Base-by-base conservation (phyloP, 2,329 filamentous ascomycete genomes). In the Clarireedia paspali region DNA sequence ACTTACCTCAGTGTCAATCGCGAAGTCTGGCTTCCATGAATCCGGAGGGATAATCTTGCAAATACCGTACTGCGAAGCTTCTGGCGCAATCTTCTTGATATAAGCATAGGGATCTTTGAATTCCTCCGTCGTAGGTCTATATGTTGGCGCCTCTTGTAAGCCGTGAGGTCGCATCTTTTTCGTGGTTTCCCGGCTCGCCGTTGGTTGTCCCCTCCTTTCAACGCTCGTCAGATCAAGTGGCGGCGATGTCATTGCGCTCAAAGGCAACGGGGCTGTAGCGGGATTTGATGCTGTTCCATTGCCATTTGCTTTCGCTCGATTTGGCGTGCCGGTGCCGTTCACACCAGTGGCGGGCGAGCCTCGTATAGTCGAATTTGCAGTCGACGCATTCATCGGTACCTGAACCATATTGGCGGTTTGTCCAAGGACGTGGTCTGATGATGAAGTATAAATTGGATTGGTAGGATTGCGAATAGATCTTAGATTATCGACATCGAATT, bases 31-130 rank as follows among this genome's bases (percentile, higher is more conserved):
- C 67, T 95, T 92, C 94, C 94, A 99, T 36, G 80, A 84, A 60
- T 94, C 89, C 0, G 94, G 94, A 5, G 94, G 94, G 56, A 99
- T 88, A 60, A 99, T 89, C 73, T 96, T 96, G 79, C 91, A 91
- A 53, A 99, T 88, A 50, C 94, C 94, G 72, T 88, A 97, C 66
- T 91, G 84, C 62, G 80, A 82, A 24, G 89, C 94, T 70, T 96
- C 91, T 1, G 89, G 85, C 1, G 85, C 79, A 63, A 99, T 96
- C 72, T 92, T 96, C 69, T 85, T 85, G 65, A 99, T 91, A 68
- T 96, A 99, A 65, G 88, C 88, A 68, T 96, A 85, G 0, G 94
- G 94, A 66, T 99, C 91, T 67, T 87, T 89, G 78, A 94, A 99
- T 71, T 99, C 91, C 64, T 96, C 91, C 63, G 90, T 85, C 0